phyloP scores from a whole-genome alignment of 208 protist genomes.

The Wallacemonas sp. region DNA sequence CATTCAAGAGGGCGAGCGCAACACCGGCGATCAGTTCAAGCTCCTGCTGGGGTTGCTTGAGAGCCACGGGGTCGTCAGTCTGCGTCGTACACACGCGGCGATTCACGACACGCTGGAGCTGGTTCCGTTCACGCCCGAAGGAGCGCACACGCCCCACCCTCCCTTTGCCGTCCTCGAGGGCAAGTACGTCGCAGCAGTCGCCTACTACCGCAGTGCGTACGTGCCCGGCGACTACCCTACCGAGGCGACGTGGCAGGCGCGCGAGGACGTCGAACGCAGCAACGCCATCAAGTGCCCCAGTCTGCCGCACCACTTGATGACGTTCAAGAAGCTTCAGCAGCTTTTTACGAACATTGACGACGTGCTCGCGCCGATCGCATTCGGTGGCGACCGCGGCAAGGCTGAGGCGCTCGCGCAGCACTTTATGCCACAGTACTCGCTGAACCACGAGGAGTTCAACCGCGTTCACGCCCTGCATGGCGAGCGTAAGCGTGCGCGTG shows the following conservation, averaged over 20 bases:
- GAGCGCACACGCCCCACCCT: constrained; percentile 14
- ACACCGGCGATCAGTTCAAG: constrained; percentile 93
- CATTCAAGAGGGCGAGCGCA: constrained; percentile 92
- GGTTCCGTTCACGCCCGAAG: constrained; percentile 16
- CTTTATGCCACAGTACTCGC: constrained; percentile 91
- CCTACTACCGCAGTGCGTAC: constrained; percentile 95
- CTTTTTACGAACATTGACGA: constrained; percentile 70
- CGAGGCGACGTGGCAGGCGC: constrained; percentile 72
- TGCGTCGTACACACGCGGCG: constrained; percentile 87
- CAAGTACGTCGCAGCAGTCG: constrained; percentile 70
- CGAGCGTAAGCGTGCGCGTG: background rate
- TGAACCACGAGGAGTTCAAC: constrained; percentile 70
- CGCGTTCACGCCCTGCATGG: constrained; percentile 4
- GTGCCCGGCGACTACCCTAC: constrained; percentile 89
- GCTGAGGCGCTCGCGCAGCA: constrained; percentile 45
- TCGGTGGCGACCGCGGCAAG: constrained; percentile 48
- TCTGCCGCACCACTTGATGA: constrained; percentile 94
- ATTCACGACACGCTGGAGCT: constrained; percentile 58
- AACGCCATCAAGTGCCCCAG: constrained; percentile 95
- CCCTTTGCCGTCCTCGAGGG: constrained; percentile 73
- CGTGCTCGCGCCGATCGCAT: constrained; percentile 67
- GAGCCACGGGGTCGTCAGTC: constrained; percentile 64
- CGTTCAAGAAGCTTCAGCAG: constrained; percentile 96
- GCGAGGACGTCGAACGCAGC: constrained; percentile 74
- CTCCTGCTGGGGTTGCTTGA: constrained; percentile 81